These are phyloP conservation scores for Cochlearia excelsa DNA, from an alignment of 345 rosid species.

Conservation along the genomic window DNA sequence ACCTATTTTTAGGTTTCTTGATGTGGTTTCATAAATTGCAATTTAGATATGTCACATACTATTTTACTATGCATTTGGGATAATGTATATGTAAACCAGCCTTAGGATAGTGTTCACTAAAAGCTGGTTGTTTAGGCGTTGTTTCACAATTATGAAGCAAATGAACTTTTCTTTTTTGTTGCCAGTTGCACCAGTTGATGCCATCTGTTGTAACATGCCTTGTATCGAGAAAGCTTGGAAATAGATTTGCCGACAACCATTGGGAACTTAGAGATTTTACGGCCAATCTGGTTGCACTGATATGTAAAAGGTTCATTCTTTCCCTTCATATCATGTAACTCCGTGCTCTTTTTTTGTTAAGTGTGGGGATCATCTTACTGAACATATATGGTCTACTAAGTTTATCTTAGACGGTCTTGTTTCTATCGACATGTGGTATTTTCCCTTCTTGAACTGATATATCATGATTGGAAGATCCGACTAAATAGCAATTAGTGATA, in stretches of 20 bases:
- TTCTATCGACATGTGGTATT: conserved; percentile 6
- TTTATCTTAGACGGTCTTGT: conserved; percentile 8
- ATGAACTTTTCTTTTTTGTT: conserved; percentile 33
- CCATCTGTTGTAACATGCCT: conserved; percentile 98
- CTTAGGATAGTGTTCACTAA: neutral
- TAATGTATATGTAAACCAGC: conserved; percentile 12
- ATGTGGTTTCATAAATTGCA: conserved; percentile 16
- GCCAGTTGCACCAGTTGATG: conserved; percentile 98
- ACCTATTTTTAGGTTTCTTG: conserved; percentile 9
- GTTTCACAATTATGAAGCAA: conserved; percentile 14
- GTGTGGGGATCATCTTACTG: conserved; percentile 14
- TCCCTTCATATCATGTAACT: conserved; percentile 14
- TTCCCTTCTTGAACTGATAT: neutral
- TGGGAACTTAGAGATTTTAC: conserved; percentile 97
- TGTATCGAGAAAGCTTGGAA: conserved; percentile 89
- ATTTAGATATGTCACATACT: conserved; percentile 2
- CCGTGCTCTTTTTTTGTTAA: conserved; percentile 14
- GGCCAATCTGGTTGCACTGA: conserved; percentile 70
- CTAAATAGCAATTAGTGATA: conserved; percentile 5
- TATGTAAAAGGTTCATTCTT: conserved; percentile 80
- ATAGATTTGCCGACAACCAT: conserved; percentile 85
- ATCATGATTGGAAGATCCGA: neutral
- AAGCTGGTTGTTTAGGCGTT: conserved; percentile 14
- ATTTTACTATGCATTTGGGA: conserved; percentile 13
- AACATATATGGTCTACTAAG: conserved; percentile 2